phyloP scores from a whole-genome alignment of 2,329 filamentous ascomycete species.

The Trichoderma simmonsii region DNA sequence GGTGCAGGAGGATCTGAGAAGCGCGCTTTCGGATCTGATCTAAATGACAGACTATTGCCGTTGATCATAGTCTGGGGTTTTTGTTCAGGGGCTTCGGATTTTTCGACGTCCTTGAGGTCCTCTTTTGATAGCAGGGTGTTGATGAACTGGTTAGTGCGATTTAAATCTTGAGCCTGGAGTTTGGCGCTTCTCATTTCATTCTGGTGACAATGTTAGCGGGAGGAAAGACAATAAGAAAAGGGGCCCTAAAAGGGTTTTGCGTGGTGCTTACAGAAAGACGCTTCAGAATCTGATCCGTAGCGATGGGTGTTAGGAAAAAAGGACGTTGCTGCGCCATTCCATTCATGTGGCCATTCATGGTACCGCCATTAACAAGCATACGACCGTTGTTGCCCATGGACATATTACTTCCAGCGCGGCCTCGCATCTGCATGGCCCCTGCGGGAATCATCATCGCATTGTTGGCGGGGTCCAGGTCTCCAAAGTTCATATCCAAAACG shows the following conservation, averaged over 20 bases:
- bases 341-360: conserved; percentile 51
- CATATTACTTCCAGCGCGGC: conserved; percentile 65
- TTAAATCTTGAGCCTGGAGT: conserved; percentile 81
- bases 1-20: conserved; percentile 93
- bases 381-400: conserved; percentile 61
- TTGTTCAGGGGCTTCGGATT: conserved; percentile 46
- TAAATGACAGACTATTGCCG: conserved; percentile 53
- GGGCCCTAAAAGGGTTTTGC: neutral
- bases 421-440: conserved; percentile 67
- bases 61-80: conserved; percentile 50
- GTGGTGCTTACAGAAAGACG: conserved; percentile 35
- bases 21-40: conserved; percentile 73
- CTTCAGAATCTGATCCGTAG: conserved; percentile 92
- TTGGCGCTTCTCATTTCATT: conserved; percentile 86
- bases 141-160: conserved; percentile 78
- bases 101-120: conserved; percentile 56
- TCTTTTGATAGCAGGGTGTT: conserved; percentile 73
- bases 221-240: neutral
- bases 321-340: conserved; percentile 71
- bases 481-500: conserved; percentile 84
- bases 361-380: conserved; percentile 48
- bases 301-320: conserved; percentile 84
- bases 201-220: conserved; percentile 44
- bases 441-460: conserved; percentile 68
- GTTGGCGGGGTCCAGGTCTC: conserved; percentile 81